phyloP scores from a whole-genome alignment of 2,329 filamentous ascomycete genomes.

The Pseudogymnoascus sp. region DNA sequence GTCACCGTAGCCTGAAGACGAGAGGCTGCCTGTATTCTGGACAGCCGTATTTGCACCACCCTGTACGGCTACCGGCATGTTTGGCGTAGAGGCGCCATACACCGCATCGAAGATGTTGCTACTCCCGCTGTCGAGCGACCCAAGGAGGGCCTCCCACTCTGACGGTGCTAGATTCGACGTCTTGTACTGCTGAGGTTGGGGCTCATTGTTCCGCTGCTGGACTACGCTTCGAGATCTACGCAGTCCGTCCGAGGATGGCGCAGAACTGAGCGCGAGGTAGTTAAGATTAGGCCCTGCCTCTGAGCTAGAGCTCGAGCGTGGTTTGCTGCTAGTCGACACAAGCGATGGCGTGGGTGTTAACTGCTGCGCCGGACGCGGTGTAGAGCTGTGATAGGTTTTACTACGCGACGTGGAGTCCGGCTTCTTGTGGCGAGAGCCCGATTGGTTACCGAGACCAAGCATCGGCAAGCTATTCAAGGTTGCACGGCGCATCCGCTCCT shows the following conservation, averaged over 20 bases:
- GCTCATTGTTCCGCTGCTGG: background rate
- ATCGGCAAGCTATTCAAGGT: constrained; percentile 39
- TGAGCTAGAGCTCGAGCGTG: constrained; percentile 14
- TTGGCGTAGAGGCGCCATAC: constrained; percentile 56
- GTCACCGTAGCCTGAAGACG: background rate
- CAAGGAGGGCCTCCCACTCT: constrained; percentile 78
- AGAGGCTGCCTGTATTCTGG: background rate
- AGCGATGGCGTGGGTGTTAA: background rate
- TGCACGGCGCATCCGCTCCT: constrained; percentile 51
- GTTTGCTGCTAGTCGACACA: background rate
- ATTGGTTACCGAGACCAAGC: constrained; percentile 9
- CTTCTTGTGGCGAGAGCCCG: constrained; percentile 41
- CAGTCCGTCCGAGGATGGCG: background rate
- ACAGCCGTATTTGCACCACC: background rate
- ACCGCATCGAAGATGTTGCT: constrained; percentile 81
- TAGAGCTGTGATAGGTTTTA: background rate
- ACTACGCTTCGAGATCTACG: background rate
- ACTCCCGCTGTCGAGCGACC: constrained; percentile 69
- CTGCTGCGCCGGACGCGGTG: background rate
- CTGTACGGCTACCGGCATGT: constrained; percentile 28
- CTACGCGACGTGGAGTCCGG: constrained; percentile 37
- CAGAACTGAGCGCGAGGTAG: constrained; percentile 43
- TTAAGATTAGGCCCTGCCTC: constrained; percentile 43
- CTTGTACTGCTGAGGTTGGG: constrained; percentile 4
- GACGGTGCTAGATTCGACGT: constrained; percentile 46